Percentiles rank a stretch among this genome's conserved stretches.
phyloP scores from a whole-genome alignment of 2,329 filamentous ascomycete genomes.

The Penicillium sp. region DNA sequence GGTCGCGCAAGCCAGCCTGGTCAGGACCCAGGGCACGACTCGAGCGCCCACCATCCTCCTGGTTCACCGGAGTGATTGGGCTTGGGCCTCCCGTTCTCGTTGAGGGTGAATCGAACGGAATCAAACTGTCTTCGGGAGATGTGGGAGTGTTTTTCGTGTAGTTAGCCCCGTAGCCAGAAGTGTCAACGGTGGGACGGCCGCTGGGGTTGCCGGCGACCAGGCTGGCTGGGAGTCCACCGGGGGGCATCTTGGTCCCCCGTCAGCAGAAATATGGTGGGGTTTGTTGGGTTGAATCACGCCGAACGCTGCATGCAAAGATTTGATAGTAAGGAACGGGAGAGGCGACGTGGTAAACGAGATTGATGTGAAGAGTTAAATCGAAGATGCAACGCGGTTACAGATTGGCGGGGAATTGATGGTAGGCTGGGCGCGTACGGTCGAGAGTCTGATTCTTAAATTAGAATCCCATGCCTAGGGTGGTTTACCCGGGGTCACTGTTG shows the following conservation, averaged over 20 bases:
- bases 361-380: background rate
- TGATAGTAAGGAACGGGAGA: background rate
- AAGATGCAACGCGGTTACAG: background rate
- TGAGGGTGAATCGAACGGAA: constrained; percentile 37
- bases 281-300: constrained; percentile 11
- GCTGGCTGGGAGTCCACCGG: constrained; percentile 44
- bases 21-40: constrained; percentile 36
- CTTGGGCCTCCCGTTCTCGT: constrained; percentile 26
- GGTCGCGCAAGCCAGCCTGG: constrained; percentile 32
- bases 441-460: constrained; percentile 9
- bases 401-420: background rate
- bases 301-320: constrained; percentile 20
- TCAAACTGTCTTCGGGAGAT: constrained; percentile 38
- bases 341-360: background rate
- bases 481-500: background rate
- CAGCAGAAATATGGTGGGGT: constrained; percentile 10
- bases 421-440: constrained; percentile 3
- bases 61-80: constrained; percentile 26
- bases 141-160: constrained; percentile 41
- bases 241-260: constrained; percentile 40
- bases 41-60: constrained; percentile 31
- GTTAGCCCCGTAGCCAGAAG: constrained; percentile 35
- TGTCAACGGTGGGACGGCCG: constrained; percentile 38
- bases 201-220: constrained; percentile 44
- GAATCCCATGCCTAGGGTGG: background rate